phyloP scores from a whole-genome alignment of 2,329 filamentous ascomycete genomes.

The Cadophora malorum region DNA sequence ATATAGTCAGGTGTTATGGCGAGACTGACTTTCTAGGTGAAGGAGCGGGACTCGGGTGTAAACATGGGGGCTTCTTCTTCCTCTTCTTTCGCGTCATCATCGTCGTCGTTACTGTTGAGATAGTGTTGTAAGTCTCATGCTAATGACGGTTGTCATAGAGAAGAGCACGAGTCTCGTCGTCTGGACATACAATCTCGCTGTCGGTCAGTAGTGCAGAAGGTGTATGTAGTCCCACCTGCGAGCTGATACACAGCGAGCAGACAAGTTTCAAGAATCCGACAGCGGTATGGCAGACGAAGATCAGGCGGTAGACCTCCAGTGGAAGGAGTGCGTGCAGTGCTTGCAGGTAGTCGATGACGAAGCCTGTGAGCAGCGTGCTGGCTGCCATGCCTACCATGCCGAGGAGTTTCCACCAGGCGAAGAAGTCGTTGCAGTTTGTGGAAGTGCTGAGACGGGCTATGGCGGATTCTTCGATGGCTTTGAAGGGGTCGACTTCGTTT shows the following conservation, averaged over 20 bases:
- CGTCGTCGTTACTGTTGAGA: not conserved
- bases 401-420: slow-evolving; percentile 13
- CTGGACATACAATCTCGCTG: not conserved
- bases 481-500: slow-evolving; percentile 17
- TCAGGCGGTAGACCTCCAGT: slow-evolving; percentile 1
- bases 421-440: slow-evolving; percentile 10
- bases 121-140: not conserved
- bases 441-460: slow-evolving; percentile 12
- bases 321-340: not conserved
- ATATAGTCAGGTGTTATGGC: slow-evolving; percentile 7
- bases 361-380: not conserved
- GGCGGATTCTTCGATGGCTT: slow-evolving; percentile 21
- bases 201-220: not conserved
- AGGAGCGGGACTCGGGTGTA: slow-evolving; percentile 4
- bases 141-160: not conserved
- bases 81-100: not conserved
- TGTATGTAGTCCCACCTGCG: not conserved
- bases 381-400: slow-evolving; percentile 3
- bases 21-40: slow-evolving; percentile 10
- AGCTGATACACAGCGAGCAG: slow-evolving; percentile 1
- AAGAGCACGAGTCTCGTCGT: not conserved
- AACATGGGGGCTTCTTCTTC: not conserved
- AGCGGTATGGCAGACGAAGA: slow-evolving; percentile 4
- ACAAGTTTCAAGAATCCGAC: not conserved
- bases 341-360: not conserved